Conservation (phyloP, 1,139 yeast genomes). For the Geotrichum candidum region DNA sequence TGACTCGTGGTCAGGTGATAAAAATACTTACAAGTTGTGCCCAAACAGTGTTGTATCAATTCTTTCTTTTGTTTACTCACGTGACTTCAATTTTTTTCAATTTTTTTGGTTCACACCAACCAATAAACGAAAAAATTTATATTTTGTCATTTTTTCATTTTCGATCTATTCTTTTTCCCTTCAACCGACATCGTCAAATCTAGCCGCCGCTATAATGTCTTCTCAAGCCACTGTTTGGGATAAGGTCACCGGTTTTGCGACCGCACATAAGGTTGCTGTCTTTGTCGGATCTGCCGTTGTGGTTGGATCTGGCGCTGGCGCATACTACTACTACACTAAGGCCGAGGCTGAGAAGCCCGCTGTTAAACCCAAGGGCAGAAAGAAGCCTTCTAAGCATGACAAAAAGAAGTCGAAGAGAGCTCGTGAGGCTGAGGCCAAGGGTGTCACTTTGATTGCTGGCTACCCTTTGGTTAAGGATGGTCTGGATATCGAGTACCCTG, state of each 20-base stretch:
- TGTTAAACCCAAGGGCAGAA: conserved; percentile 22
- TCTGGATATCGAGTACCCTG: conserved; percentile 30
- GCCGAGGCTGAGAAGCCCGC: conserved; percentile 8
- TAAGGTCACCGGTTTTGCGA: conserved; percentile 22
- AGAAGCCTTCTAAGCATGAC: conserved; percentile 29
- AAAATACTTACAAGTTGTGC: background rate
- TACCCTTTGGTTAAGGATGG: conserved; percentile 26
- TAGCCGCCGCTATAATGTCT: conserved; percentile 8
- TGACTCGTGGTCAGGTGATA: background rate
- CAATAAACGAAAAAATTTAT: background rate
- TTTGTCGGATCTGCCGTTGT: conserved; percentile 31
- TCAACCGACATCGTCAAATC: background rate
- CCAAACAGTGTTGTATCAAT: background rate
- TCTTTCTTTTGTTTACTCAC: background rate
- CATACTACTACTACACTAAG: conserved; percentile 26
- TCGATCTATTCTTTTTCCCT: background rate
- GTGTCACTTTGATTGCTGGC: conserved; percentile 18
- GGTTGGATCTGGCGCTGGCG: conserved; percentile 33
- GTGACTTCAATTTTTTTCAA: background rate
- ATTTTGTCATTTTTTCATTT: background rate
- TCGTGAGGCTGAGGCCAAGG: conserved; percentile 15
- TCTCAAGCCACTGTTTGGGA: conserved; percentile 16
- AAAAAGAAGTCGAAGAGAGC: conserved; percentile 24
- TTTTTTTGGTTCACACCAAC: background rate
- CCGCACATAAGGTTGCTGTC: conserved; percentile 31